Conservation (phyloP, 1,284 basidiomycete species). For the Pseudozyma thailandica region DNA sequence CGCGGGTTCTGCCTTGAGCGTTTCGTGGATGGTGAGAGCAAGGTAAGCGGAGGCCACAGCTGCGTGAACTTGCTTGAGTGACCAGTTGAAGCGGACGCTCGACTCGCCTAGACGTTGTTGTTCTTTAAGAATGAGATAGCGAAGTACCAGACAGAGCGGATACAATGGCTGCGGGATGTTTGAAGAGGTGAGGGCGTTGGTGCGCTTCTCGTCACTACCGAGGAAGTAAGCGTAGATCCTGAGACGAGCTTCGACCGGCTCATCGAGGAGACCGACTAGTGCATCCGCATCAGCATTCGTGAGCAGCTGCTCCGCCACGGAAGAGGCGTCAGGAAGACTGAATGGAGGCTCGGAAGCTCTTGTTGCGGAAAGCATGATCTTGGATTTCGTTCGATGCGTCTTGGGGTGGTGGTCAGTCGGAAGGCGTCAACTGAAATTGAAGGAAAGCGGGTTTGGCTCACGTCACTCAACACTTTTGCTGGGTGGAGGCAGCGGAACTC, state of each 20-base stretch:
- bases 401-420: not conserved
- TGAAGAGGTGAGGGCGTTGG: conserved; percentile 11
- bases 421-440: not conserved
- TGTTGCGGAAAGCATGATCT: conserved; percentile 20
- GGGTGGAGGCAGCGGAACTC: not conserved
- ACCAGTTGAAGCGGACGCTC: conserved; percentile 42
- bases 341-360: conserved; percentile 25
- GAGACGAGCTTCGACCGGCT: conserved; percentile 30
- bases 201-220: conserved; percentile 25
- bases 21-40: conserved; percentile 26
- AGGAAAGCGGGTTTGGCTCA: not conserved
- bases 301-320: conserved; percentile 14
- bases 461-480: not conserved
- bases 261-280: conserved; percentile 24
- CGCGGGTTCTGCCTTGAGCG: conserved; percentile 24
- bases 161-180: conserved; percentile 24
- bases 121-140: conserved; percentile 46
- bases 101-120: conserved; percentile 39
- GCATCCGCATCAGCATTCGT: conserved; percentile 20
- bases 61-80: conserved; percentile 38
- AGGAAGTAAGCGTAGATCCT: conserved; percentile 35
- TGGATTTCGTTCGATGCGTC: too few relatives aligned
- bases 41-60: conserved; percentile 22
- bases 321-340: conserved; percentile 1
- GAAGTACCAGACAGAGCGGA: conserved; percentile 39